phyloP scores from a whole-genome alignment of 2,329 filamentous ascomycete genomes.

The Graphiopsis chlorocephala region DNA sequence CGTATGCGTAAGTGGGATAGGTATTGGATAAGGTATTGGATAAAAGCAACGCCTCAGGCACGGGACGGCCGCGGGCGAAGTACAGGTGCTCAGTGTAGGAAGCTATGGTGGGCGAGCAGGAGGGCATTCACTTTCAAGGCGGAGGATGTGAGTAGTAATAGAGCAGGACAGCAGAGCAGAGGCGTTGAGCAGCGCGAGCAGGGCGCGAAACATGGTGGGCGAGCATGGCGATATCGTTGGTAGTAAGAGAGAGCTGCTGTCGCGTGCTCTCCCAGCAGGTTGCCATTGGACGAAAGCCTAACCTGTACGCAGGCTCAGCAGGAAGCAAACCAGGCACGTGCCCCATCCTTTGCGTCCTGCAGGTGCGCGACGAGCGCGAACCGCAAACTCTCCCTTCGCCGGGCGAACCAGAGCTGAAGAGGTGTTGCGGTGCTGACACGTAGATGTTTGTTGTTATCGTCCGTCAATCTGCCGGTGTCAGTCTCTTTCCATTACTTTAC shows the following conservation, averaged over 20 bases:
- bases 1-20: background rate
- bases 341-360: background rate
- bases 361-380: background rate
- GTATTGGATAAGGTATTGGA: conserved; percentile 41
- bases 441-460: background rate
- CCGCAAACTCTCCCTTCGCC: background rate
- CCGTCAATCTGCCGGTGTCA: background rate
- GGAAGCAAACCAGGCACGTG: conserved; percentile 14
- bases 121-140: conserved; percentile 4
- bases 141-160: background rate
- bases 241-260: background rate
- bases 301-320: conserved; percentile 2
- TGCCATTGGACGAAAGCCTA: conserved; percentile 10
- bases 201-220: conserved; percentile 5
- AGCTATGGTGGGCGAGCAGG: conserved; percentile 27
- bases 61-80: conserved; percentile 25
- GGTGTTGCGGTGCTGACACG: background rate
- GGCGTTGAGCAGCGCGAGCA: background rate
- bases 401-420: background rate
- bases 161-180: background rate
- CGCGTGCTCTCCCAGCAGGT: conserved; percentile 11
- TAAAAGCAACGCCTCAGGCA: conserved; percentile 9
- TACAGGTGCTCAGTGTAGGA: conserved; percentile 29
- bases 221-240: background rate
- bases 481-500: too few species aligned